Evolutionary conservation across 2,329 filamentous ascomycete species (phyloP).

Genomic region (Microcyclospora pomicola): DNA sequence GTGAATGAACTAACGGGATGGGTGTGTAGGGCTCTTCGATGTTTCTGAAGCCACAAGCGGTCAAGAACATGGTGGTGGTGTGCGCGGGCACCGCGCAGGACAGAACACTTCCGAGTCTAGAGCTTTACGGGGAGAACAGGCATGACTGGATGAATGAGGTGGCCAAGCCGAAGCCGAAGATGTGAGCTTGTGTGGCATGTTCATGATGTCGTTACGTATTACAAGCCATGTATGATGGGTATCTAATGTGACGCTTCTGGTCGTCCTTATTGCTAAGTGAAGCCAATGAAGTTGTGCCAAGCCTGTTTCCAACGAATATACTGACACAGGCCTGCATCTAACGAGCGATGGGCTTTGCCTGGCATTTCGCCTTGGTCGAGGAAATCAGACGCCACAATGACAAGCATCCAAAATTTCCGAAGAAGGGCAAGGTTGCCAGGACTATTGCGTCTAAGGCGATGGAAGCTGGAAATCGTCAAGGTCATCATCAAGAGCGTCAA

Average conservation of each 20-base stretch:
- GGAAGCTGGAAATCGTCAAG: conserved; percentile 10
- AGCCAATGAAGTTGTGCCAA: too few relatives aligned
- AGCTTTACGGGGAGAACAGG: conserved; percentile 8
- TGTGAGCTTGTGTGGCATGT: conserved; percentile 3
- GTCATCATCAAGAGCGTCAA: conserved; percentile 3
- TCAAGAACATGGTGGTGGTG: conserved; percentile 10
- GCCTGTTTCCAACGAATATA: too few relatives aligned
- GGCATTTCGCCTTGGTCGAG: too few relatives aligned
- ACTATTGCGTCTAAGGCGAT: too few relatives aligned
- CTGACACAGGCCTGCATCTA: too few relatives aligned
- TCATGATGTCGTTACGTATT: neutral
- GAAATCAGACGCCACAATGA: conserved; percentile 3
- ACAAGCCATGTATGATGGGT: too few relatives aligned
- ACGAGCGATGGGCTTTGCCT: too few relatives aligned
- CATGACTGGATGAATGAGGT: conserved; percentile 7
- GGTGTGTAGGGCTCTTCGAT: conserved; percentile 9
- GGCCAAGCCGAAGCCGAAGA: conserved; percentile 6
- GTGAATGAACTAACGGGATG: neutral
- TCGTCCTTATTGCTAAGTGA: too few relatives aligned
- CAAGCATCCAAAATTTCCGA: neutral
- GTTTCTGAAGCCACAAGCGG: conserved; percentile 9
- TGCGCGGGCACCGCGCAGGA: conserved; percentile 8
- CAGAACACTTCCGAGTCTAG: conserved; percentile 5
- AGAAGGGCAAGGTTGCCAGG: too few relatives aligned
- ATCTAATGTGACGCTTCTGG: too few relatives aligned